phyloP scores from a whole-genome alignment of 2,329 filamentous ascomycete genomes.

The Microdochium nivale region DNA sequence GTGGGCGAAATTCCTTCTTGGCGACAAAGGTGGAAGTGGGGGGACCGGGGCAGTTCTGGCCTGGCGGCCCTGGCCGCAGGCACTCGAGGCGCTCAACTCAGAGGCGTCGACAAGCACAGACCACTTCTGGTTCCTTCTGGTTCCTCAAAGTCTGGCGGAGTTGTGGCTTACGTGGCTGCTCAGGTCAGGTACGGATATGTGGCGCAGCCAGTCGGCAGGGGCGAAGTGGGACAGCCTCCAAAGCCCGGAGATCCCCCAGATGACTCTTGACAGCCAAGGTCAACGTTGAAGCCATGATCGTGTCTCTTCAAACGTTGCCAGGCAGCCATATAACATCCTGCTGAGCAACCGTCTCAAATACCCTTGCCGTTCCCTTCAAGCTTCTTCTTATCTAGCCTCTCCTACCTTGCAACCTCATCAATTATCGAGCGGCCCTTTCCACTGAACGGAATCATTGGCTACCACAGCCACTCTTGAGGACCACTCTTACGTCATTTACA shows the following conservation, averaged over 20 bases:
- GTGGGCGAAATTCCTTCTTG: constrained; percentile 13
- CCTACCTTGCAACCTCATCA: too few species aligned
- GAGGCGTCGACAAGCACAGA: constrained; percentile 4
- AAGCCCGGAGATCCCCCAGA: too few species aligned
- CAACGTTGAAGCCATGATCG: not conserved
- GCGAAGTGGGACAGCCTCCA: too few species aligned
- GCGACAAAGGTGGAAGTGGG: not conserved
- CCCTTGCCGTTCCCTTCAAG: too few species aligned
- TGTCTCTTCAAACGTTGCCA: not conserved
- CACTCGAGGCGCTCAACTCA: too few species aligned
- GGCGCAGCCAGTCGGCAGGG: constrained; percentile 6
- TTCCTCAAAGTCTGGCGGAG: constrained; percentile 5
- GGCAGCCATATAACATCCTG: too few species aligned
- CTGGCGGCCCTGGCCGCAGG: constrained; percentile 1
- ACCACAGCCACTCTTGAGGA: not conserved
- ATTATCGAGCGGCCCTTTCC: not conserved
- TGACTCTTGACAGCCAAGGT: not conserved
- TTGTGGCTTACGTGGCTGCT: constrained; percentile 9
- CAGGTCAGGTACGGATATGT: constrained; percentile 6
- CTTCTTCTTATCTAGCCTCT: too few species aligned
- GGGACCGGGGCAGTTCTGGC: not conserved
- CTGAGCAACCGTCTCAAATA: too few species aligned
- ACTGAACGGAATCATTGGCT: constrained; percentile 14
- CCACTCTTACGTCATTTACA: constrained; percentile 1
- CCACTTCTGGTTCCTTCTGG: constrained; percentile 2